Evolutionary conservation across 202 grass and related monocot species (phyloP).

Genomic region (Zoysia matrella): DNA sequence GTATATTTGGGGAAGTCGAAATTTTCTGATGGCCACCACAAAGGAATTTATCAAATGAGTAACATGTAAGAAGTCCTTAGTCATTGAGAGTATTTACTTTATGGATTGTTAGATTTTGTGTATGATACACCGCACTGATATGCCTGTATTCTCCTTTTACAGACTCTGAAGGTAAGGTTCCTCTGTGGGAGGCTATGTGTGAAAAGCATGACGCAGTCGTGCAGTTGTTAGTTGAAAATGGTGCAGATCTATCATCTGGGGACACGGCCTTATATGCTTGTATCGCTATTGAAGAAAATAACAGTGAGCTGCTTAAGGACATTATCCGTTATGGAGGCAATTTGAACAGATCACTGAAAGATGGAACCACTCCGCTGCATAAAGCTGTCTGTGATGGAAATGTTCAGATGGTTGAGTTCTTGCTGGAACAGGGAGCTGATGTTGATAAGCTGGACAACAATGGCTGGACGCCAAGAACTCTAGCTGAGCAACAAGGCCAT

Average conservation of each 20-base stretch:
- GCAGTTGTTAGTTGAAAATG: conserved; percentile 51
- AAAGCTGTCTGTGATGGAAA: conserved; percentile 80
- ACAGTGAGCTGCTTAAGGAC: conserved; percentile 59
- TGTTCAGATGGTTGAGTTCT: conserved; percentile 58
- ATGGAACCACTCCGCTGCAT: conserved; percentile 75
- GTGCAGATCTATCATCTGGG: conserved; percentile 68
- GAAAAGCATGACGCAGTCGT: conserved; percentile 59
- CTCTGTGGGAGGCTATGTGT: conserved; percentile 83
- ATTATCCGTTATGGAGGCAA: conserved; percentile 62
- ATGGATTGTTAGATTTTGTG: no score
- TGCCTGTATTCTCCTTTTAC: conserved; percentile 24
- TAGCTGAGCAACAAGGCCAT: conserved; percentile 90
- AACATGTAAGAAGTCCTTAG: background rate
- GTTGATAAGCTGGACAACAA: conserved; percentile 55
- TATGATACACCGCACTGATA: background rate
- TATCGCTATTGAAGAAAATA: conserved; percentile 69
- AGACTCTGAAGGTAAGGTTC: conserved; percentile 86
- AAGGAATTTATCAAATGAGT: background rate
- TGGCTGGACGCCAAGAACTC: conserved; percentile 64
- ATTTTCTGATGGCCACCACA: no score
- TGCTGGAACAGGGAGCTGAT: conserved; percentile 69
- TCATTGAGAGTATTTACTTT: background rate
- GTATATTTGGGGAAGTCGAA: no score
- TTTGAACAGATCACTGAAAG: conserved; percentile 54
- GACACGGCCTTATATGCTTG: conserved; percentile 63